A percentile compares a stretch with the other conserved stretches of the same genome.
These are phyloP conservation scores for Solanum gracilifrons DNA, from an alignment of 257 asterid genomes.

Conservation along the genomic window DNA sequence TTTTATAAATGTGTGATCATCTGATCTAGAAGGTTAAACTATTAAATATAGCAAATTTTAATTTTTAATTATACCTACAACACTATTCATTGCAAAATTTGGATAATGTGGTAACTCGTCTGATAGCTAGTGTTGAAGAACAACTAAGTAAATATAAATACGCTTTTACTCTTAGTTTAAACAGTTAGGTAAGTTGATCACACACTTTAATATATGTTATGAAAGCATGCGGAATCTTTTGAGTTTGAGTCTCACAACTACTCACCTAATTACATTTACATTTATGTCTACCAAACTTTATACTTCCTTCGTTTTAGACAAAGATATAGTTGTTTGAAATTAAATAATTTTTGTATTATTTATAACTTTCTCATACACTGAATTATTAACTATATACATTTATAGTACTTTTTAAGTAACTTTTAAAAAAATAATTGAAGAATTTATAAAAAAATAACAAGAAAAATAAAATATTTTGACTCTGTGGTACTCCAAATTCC, in stretches of 20 bases:
- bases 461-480: neutral
- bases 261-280: neutral
- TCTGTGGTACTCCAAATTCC: neutral
- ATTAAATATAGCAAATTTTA: neutral
- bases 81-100: neutral
- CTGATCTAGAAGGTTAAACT: neutral
- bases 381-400: neutral
- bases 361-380: neutral
- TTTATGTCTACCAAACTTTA: neutral
- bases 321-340: too few species aligned
- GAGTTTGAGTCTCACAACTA: neutral
- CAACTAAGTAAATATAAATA: neutral
- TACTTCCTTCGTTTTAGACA: neutral
- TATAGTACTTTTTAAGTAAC: too few species aligned
- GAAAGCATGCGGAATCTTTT: neutral
- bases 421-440: too few species aligned
- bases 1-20: neutral
- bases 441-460: too few species aligned
- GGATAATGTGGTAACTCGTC: neutral
- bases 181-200: neutral
- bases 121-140: neutral
- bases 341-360: neutral
- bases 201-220: neutral
- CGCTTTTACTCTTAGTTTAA: neutral
- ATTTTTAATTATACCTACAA: neutral